Evolutionary conservation across 169 alveolate species (phyloP), one percentile per base, ranked within the genome.

Genomic region (Plasmodium sp.): DNA sequence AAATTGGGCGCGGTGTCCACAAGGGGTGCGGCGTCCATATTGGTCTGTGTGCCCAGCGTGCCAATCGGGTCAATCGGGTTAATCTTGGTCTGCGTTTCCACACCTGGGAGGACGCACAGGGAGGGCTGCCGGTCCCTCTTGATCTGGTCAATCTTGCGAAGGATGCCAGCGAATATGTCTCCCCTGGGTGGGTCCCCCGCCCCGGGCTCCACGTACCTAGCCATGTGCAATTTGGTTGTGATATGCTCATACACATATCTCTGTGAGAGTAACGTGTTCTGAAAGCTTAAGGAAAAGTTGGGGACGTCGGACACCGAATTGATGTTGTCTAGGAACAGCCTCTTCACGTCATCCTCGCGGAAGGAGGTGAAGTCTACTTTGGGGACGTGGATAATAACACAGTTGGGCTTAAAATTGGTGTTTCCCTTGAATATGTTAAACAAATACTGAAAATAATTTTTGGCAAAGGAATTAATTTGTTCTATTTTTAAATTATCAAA

Each of bases 341-440:
- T 81, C 82, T 79, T 90, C 34, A 90, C 74, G 1, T 80, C 33
- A 31, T 43, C 72, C 82, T 90, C 80, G 56, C 43, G 5, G 73
- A 80, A 90, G 7, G 18, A 22, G 22, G 80, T 41, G 45, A 41
- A 41, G 73, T 79, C 27, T 2, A 41, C 33, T 4, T 80, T 10
- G 7, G 94, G 94, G 33, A 90, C 94, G 43, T 90, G 94, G 34
- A 90, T 41, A 80, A 90, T 62, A 62, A 90, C 75, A 71, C 94
- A 90, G 34, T 90, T 80, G 2, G 94, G 94, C 27, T 90, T 90
- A 58, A 90, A 80, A 62, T 80, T 80, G 1, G 94, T 80, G 67
- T 51, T 10, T 62, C 36, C 79, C n/a, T 58, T 90, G 58, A 90
- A 90, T 80, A 90, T 58, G 39, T 90, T 90, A 90, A 90, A 90